These are phyloP conservation scores for Lyophyllum shimeji DNA, from an alignment of 768 basidiomycete genomes.

Conservation along the genomic window DNA sequence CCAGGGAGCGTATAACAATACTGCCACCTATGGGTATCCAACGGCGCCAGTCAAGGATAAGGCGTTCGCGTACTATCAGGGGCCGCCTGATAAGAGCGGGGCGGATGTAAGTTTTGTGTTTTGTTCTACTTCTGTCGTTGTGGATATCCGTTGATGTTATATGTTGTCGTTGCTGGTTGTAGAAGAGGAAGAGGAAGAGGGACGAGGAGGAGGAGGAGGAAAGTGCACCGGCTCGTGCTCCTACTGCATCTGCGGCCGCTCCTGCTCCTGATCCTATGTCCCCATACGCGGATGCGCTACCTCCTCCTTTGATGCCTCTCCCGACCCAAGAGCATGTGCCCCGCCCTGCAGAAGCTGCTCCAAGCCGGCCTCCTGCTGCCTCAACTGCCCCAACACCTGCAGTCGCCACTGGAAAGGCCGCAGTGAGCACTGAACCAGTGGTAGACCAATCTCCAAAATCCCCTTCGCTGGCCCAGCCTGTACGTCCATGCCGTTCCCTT, in stretches of 20 bases:
- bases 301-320: not conserved
- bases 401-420: too few species aligned
- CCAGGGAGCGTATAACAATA: not conserved
- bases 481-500: not conserved
- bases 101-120: not conserved
- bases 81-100: not conserved
- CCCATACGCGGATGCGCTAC: not conserved
- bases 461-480: not conserved
- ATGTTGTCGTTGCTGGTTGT: not conserved
- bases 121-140: not conserved
- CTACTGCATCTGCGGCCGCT: not conserved
- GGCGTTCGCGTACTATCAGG: not conserved
- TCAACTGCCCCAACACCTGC: too few species aligned
- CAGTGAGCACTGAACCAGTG: too few species aligned
- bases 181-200: not conserved
- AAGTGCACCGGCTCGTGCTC: not conserved
- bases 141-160: not conserved
- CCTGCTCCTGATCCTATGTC: not conserved
- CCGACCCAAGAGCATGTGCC: not conserved
- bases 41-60: not conserved
- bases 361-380: not conserved
- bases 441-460: not conserved
- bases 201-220: not conserved
- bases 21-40: not conserved
- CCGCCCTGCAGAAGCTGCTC: not conserved